Base-by-base conservation (phyloP, 1,284 basidiomycete species). In the Malassezia nana region DNA sequence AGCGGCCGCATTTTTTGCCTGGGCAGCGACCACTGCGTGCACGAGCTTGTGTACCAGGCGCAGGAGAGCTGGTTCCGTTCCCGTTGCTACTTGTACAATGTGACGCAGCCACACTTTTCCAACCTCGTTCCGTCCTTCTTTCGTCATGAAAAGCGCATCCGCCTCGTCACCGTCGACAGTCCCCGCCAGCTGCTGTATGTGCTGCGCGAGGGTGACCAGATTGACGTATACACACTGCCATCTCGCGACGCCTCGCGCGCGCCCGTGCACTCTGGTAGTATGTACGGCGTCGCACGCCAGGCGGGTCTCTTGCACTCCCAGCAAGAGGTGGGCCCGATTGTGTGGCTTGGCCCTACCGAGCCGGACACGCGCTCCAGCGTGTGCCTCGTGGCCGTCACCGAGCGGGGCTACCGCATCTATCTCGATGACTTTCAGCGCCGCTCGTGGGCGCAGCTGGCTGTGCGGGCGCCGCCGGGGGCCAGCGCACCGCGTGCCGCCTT, bases 31-130 rank as follows among this genome's bases (percentile, higher is more conserved):
- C 88, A 89, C 18, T 84, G 85, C 69, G 76, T 96, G 38, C 95
- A 94, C 74, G 94, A 96, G 76, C 77, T 98, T 45, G 84, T 87
- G 67, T 98, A 98, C 75, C 86, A 89, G 67, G 83, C 87, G 59
- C 84, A 81, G 61, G 87, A 91, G 69, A 86, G 87, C 1, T 95
- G 90, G 90, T 92, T 95, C 76, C 86, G 83, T 52, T 89, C 88
- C 68, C 68, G 77, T 60, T 68, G 75, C 46, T 83, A 86, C 64
- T 77, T 92, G 52, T 79, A 86, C 69, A 91, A 92, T 67, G 85
- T 75, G 45, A 74, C 74, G 15, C 64, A 86, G 26, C 65, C 67
- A 25, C 60, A 65, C 24, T 52, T 66, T 63, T 71, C 74, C 40
- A 73, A 70, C 40, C 64, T 72, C 25, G 12, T 72, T 10, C 67